Evolutionary conservation across 2,329 filamentous ascomycete genomes (phyloP).

Genomic region (Ascosphaera apis): DNA sequence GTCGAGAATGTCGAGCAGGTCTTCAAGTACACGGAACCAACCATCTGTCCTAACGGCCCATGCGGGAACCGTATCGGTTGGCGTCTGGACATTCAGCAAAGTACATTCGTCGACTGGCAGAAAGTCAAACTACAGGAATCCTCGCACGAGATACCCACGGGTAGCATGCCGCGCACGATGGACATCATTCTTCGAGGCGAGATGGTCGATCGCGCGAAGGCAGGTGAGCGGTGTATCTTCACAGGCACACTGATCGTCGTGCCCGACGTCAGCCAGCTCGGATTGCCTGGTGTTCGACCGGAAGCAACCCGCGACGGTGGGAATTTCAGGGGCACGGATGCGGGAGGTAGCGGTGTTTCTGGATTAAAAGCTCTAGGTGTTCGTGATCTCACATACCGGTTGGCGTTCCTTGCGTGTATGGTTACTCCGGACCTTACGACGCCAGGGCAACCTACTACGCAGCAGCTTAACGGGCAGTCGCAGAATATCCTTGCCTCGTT

Average conservation of each 20-base stretch:
- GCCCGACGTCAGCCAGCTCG: constrained; percentile 84
- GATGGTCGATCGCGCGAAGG: constrained; percentile 92
- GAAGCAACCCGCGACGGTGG: constrained; percentile 68
- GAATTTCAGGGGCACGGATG: constrained; percentile 53
- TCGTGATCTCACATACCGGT: constrained; percentile 76
- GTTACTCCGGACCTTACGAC: constrained; percentile 71
- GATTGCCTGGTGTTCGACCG: constrained; percentile 63
- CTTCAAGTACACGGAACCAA: constrained; percentile 91
- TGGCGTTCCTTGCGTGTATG: constrained; percentile 97
- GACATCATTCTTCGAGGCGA: constrained; percentile 91
- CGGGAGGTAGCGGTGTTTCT: constrained; percentile 60
- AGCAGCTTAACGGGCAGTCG: constrained; percentile 47
- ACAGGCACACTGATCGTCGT: constrained; percentile 91
- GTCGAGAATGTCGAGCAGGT: constrained; percentile 89
- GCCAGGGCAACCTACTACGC: constrained; percentile 48
- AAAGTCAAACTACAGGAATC: constrained; percentile 97
- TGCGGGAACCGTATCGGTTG: constrained; percentile 84
- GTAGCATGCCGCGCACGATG: constrained; percentile 95
- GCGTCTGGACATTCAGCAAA: constrained; percentile 90
- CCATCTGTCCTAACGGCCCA: constrained; percentile 70
- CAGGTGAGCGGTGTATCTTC: constrained; percentile 95
- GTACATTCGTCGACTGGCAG: constrained; percentile 97
- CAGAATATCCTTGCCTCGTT: constrained; percentile 68
- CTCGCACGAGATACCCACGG: constrained; percentile 91
- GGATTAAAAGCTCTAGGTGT: constrained; percentile 86